A percentile compares a stretch with the other conserved stretches of the same genome.
phyloP scores from a whole-genome alignment of 139 green algal species.

The Protoeuglena noctilucae region DNA sequence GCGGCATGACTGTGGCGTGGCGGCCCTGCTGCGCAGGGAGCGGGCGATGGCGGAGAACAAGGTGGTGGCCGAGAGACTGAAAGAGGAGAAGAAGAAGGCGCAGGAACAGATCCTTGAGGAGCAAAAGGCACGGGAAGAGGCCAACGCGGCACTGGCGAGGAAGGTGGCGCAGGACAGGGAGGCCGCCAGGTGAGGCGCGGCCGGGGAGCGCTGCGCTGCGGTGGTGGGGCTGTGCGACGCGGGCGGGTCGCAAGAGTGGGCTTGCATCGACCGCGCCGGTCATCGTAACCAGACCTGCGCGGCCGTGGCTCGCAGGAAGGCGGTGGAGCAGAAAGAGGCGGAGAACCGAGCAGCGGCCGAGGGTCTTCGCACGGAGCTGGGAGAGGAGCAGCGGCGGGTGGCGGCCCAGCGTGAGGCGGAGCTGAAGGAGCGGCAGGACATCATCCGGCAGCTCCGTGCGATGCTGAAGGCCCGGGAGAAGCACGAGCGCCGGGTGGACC shows the following conservation, averaged over 20 bases:
- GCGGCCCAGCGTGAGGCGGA: slow-evolving; percentile 32
- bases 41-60: slow-evolving; percentile 13
- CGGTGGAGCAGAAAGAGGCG: not conserved
- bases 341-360: too few species aligned
- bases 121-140: slow-evolving; percentile 20
- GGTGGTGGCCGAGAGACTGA: slow-evolving; percentile 13
- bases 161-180: slow-evolving; percentile 18
- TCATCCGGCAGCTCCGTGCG: slow-evolving; percentile 46
- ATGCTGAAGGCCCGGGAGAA: slow-evolving; percentile 23
- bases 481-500: slow-evolving; percentile 27
- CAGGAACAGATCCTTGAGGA: slow-evolving; percentile 22
- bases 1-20: not conserved
- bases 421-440: slow-evolving; percentile 30
- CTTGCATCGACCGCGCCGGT: too few species aligned
- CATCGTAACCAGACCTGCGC: not conserved
- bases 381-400: slow-evolving; percentile 18
- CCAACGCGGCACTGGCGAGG: slow-evolving; percentile 22
- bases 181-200: not conserved
- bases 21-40: not conserved
- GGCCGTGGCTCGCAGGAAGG: not conserved
- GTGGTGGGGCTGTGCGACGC: too few species aligned
- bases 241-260: too few species aligned
- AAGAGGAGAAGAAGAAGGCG: slow-evolving; percentile 21
- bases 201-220: not conserved
- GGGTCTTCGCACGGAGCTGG: too few species aligned